phyloP scores from a whole-genome alignment of 371 early-diverging fungal species.

The Lichtheimia corymbifera region DNA sequence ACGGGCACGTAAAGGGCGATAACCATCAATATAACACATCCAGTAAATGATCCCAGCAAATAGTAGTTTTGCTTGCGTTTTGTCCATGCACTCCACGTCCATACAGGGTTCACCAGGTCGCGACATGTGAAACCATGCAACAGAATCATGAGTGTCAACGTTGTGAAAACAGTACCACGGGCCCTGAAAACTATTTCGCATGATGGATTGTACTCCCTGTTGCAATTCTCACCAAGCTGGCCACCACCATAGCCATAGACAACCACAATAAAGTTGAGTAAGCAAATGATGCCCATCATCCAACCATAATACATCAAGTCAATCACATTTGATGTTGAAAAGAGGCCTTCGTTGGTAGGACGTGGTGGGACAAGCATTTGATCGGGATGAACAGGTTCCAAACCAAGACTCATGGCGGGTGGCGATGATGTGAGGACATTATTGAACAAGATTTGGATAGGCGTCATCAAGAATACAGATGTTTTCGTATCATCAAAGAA shows the following conservation, averaged over 20 bases:
- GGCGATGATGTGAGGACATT: slow-evolving; percentile 83
- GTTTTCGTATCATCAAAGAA: slow-evolving; percentile 60
- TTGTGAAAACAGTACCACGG: slow-evolving; percentile 73
- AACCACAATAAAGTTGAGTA: slow-evolving; percentile 72
- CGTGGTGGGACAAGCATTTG: slow-evolving; percentile 90
- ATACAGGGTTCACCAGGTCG: slow-evolving; percentile 64
- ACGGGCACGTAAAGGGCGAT: slow-evolving; percentile 75
- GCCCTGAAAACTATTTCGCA: slow-evolving; percentile 77
- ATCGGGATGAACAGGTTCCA: slow-evolving; percentile 81
- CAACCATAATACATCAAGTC: slow-evolving; percentile 81
- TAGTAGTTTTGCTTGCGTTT: slow-evolving; percentile 60
- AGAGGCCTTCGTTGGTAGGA: slow-evolving; percentile 64
- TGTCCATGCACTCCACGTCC: slow-evolving; percentile 30
- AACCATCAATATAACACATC: slow-evolving; percentile 58
- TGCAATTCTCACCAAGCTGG: slow-evolving; percentile 66
- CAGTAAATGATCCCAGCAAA: slow-evolving; percentile 56
- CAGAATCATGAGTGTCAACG: slow-evolving; percentile 71
- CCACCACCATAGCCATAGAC: slow-evolving; percentile 60
- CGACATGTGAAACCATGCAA: slow-evolving; percentile 80
- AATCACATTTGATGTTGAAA: slow-evolving; percentile 61
- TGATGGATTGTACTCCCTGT: slow-evolving; percentile 47
- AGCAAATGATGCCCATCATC: slow-evolving; percentile 66
- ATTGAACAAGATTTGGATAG: slow-evolving; percentile 88
- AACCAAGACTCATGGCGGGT: slow-evolving; percentile 82
- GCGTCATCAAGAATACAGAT: slow-evolving; percentile 76